A percentile compares a stretch with the other conserved stretches of the same genome.
These are phyloP conservation scores for Globisporangium paroecandrum DNA, from an alignment of 352 stramenopile species.

Conservation along the genomic window DNA sequence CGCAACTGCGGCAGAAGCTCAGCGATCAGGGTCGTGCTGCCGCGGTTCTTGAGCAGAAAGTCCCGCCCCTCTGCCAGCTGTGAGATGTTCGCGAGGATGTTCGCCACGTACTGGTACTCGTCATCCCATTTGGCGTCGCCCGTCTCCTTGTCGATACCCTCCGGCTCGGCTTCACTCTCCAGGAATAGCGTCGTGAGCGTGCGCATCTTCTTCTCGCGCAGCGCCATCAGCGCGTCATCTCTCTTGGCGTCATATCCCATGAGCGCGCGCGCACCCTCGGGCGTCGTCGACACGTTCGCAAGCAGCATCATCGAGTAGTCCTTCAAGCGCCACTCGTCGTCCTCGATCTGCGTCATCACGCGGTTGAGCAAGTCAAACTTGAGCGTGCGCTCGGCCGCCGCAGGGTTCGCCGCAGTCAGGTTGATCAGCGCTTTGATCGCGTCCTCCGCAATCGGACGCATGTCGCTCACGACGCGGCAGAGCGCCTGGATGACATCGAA, in stretches of 20 bases:
- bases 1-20: constrained; percentile 72
- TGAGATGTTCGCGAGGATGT: constrained; percentile 83
- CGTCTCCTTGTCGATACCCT: constrained; percentile 61
- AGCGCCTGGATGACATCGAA: constrained; percentile 74
- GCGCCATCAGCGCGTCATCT: constrained; percentile 37
- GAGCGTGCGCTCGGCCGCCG: constrained; percentile 65
- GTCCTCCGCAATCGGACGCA: constrained; percentile 81
- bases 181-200: constrained; percentile 72
- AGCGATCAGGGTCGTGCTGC: constrained; percentile 58
- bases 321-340: constrained; percentile 79
- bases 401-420: constrained; percentile 67
- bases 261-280: constrained; percentile 60
- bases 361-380: constrained; percentile 82
- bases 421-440: constrained; percentile 87
- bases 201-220: constrained; percentile 81
- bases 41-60: constrained; percentile 75
- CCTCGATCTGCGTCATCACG: constrained; percentile 82
- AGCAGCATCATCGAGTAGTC: constrained; percentile 88
- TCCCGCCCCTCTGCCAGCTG: constrained; percentile 74
- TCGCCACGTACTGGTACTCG: constrained; percentile 86
- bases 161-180: constrained; percentile 67
- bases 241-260: constrained; percentile 56
- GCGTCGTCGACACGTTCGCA: constrained; percentile 75
- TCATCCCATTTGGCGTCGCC: constrained; percentile 85
- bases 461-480: constrained; percentile 76